Base-by-base conservation (phyloP, 768 basidiomycete species). In the Strobilomyces dryophilus region DNA sequence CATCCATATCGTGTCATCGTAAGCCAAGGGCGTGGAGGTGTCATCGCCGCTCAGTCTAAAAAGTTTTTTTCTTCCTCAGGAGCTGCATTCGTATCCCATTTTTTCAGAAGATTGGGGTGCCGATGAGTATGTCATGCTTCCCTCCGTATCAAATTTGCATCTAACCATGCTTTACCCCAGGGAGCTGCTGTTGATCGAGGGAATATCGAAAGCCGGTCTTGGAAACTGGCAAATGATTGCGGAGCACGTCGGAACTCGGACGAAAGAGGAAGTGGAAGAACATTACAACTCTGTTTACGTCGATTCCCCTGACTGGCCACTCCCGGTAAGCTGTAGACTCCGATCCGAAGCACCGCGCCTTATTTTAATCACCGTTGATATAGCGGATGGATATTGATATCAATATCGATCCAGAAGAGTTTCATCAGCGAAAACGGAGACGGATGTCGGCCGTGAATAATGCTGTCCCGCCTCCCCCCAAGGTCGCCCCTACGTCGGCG, bases 161-260 rank as follows among this genome's bases (percentile, higher is more conserved):
- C 50, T 46, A 47, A 58, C 54, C 8, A 45, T 24, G 59, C 26
- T 27, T 45, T 32, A 12, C 20, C 6, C 21, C 60, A 95, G 92
- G 72, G 95, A 99, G 67, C 77, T 98, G 2, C 74, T 95, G 8
- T 75, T 99, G 17, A 74, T 98, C 42, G 92, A 95, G 50, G 97
- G 94, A 29, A 84, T 94, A 31, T 80, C 89, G 8, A 78, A 81
- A 24, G 89, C 92, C 64, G 95, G 95, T 1, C 70, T 98, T 32
- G 95, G 95, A 4, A 98, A 98, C 66, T 99, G 95, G 95, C 87
- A 87, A 66, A 94, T 94, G 63, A 91, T 95, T 40, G 89, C 94
- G 1, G 93, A 93, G 61, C 92, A 97, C 68, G 81, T 99, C 36
- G 97, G 97, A 9, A 94, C 93, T 9, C 80, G 94, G 52, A 89